Percentiles rank a stretch among this genome's conserved stretches.
phyloP scores from a whole-genome alignment of 768 basidiomycete genomes.

The Tubosaeta sp. region DNA sequence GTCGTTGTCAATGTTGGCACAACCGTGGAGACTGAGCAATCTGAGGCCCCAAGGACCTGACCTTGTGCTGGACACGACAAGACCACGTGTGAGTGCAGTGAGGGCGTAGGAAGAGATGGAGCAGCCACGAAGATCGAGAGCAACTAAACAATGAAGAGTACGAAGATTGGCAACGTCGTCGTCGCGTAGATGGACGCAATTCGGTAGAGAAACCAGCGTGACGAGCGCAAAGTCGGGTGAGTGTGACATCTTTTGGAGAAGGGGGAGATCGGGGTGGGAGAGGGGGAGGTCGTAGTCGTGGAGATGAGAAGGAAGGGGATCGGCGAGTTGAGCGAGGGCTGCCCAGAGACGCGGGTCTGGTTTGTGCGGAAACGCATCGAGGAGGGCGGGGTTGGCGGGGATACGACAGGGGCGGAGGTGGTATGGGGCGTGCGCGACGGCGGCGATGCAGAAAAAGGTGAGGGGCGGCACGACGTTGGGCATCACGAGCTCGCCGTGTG shows the following conservation, averaged over 20 bases:
- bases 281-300: conserved; percentile 44
- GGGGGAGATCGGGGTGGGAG: conserved; percentile 47
- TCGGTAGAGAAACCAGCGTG: conserved; percentile 57
- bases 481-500: conserved; percentile 2
- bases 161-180: conserved; percentile 47
- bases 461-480: conserved; percentile 44
- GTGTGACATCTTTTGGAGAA: conserved; percentile 53
- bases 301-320: conserved; percentile 42
- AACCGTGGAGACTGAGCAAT: conserved; percentile 53
- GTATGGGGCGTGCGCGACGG: conserved; percentile 43
- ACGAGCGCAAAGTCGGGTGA: conserved; percentile 58
- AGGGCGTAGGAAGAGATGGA: conserved; percentile 50
- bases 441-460: conserved; percentile 45
- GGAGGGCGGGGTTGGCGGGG: conserved; percentile 40
- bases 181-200: conserved; percentile 56
- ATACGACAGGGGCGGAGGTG: conserved; percentile 34
- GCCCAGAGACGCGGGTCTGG: conserved; percentile 63
- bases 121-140: conserved; percentile 61
- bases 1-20: conserved; percentile 43
- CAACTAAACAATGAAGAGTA: conserved; percentile 50
- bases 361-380: conserved; percentile 26
- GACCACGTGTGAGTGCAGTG: conserved; percentile 45
- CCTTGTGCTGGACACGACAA: conserved; percentile 25
- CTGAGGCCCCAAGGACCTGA: conserved; percentile 56
- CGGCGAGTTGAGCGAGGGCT: conserved; percentile 54